Evolutionary conservation across 495 filamentous ascomycete species (phyloP), one percentile per base, ranked within the genome.

Genomic region (Letharia columbiana): DNA sequence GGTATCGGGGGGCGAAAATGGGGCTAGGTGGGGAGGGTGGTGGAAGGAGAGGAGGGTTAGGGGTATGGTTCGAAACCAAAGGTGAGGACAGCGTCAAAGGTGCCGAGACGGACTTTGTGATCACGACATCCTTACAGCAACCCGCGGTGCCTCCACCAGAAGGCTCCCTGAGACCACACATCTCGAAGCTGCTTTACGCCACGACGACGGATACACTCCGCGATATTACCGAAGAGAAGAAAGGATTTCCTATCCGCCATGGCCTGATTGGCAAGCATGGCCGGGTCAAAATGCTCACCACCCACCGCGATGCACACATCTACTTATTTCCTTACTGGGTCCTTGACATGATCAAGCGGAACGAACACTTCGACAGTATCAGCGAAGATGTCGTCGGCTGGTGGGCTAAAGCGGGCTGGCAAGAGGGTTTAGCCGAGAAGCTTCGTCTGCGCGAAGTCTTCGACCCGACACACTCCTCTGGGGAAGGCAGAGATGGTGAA

Each of bases 371-470:
- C 56, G 88, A 96, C 61, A 92, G 85, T 50, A 84, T 99, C 63
- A 88, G 89, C 61, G 94, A 99, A 76, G 95, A 98, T 70, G 83
- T 97, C 28, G 75, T 99, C 23, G 93, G 92, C 17, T 96, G 88
- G 87, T 96, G 92, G 92, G 91, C 91, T 17, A 98, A 98, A 73
- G 83, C 92, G 1, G 85, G 83, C 44, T 99, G 94, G 94, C 92
- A 97, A 75, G 78, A 83, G 33, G 89, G 91, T 0, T 78, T 97
- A 0, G 84, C 81, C 2, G 82, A 86, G 23, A 97, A 96, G 75
- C 81, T 98, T 11, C 83, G 85, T 4, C 75, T 98, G 40, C 76
- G 80, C 50, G 79, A 89, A 49, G 83, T 94, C 47, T 80, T 96
- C 61, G 74, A 79, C 44, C 67, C 72, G 39, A 69, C 57, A 17